Evolutionary conservation across 176 grass and related monocot genomes (phyloP).

Genomic region (Dendrocalamus sinicus): DNA sequence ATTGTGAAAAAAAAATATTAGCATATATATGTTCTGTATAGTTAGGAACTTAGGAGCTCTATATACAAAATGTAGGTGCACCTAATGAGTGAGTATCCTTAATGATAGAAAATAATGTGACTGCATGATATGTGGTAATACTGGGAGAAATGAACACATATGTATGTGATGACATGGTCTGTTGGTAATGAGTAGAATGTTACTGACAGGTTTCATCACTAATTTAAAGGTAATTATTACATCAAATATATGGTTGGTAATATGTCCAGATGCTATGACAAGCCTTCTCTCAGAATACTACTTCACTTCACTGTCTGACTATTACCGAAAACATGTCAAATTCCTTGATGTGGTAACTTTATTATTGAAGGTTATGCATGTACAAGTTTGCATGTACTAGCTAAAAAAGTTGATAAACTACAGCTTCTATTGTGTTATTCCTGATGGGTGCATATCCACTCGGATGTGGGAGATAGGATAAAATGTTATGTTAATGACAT

Average conservation of each 20-base stretch:
- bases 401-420: neutral
- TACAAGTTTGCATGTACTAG: neutral
- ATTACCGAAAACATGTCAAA: neutral
- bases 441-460: slow-evolving; percentile 11
- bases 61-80: neutral
- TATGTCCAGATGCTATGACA: neutral
- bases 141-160: neutral
- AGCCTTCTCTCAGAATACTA: slow-evolving; percentile 6
- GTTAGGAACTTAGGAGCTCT: neutral
- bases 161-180: neutral
- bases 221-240: neutral
- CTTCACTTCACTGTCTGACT: neutral
- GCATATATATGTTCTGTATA: neutral
- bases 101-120: neutral
- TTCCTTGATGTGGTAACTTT: neutral
- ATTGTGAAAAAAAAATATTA: neutral
- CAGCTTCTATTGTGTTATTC: neutral
- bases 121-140: neutral
- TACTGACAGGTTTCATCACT: neutral
- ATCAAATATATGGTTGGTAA: neutral
- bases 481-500: neutral
- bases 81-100: neutral
- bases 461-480: neutral
- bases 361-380: neutral
- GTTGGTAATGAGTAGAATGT: neutral